These are phyloP conservation scores for Drechmeria coniospora DNA, from an alignment of 2,329 filamentous ascomycete species.

Conservation along the genomic window DNA sequence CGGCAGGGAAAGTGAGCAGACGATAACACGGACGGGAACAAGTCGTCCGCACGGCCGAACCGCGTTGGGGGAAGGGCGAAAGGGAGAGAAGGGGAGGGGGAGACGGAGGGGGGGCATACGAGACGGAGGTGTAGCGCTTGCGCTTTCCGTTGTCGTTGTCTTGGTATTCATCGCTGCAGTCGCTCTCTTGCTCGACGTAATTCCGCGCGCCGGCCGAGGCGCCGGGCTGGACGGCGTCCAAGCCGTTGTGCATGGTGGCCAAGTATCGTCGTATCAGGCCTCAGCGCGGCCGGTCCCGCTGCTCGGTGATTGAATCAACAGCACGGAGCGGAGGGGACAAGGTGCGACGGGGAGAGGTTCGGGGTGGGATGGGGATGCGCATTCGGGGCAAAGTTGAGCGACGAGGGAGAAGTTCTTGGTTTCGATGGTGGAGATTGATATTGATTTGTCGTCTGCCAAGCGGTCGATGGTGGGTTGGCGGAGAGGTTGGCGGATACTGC, in stretches of 20 bases:
- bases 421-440: not conserved
- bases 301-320: conserved; percentile 1
- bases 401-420: not conserved
- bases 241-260: conserved; percentile 9
- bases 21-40: not conserved
- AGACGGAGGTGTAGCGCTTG: conserved; percentile 45
- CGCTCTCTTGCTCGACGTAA: conserved; percentile 28
- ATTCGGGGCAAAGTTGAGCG: conserved; percentile 6
- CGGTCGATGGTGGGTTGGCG: no score
- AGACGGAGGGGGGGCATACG: conserved; percentile 27
- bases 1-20: no score
- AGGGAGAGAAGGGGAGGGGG: not conserved
- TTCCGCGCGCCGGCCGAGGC: conserved; percentile 17
- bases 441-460: not conserved
- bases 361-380: not conserved
- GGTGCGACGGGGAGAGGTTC: not conserved
- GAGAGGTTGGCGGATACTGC: no score
- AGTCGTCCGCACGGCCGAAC: not conserved
- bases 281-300: not conserved
- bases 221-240: conserved; percentile 6
- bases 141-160: conserved; percentile 32
- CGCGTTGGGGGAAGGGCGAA: not conserved
- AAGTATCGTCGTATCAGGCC: conserved; percentile 1
- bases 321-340: conserved; percentile 1
- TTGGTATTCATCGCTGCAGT: conserved; percentile 34